Evolutionary conservation across 768 basidiomycete species (phyloP).

Genomic region (Aureoboletus auriporus): DNA sequence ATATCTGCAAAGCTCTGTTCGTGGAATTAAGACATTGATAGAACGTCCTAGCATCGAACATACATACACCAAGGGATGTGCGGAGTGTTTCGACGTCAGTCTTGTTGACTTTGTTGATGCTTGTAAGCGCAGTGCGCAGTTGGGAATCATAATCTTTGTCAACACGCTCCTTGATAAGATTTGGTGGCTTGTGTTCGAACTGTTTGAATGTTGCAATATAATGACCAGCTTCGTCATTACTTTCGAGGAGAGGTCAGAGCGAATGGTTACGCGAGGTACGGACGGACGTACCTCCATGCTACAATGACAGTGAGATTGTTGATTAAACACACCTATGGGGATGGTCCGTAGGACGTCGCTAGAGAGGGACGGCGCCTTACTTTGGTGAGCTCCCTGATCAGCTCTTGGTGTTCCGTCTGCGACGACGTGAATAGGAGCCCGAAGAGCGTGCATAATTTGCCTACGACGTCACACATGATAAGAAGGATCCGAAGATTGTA

Average conservation of each 20-base stretch:
- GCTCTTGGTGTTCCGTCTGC: constrained; percentile 86
- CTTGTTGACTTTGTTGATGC: constrained; percentile 92
- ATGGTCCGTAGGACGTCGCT: constrained; percentile 1
- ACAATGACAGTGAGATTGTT: constrained; percentile 92
- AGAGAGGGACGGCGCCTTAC: constrained; percentile 29
- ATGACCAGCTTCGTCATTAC: constrained; percentile 86
- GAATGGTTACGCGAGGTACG: not conserved
- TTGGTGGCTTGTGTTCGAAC: constrained; percentile 90
- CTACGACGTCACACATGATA: constrained; percentile 86
- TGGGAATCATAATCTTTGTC: constrained; percentile 86
- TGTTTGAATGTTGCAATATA: constrained; percentile 91
- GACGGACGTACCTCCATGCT: constrained; percentile 72
- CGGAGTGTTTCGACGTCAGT: constrained; percentile 93
- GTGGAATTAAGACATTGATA: constrained; percentile 2
- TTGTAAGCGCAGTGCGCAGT: constrained; percentile 78
- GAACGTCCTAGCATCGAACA: constrained; percentile 23
- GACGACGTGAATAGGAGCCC: not conserved
- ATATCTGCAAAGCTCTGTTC: constrained; percentile 83
- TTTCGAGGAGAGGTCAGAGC: constrained; percentile 27
- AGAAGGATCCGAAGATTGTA: constrained; percentile 86
- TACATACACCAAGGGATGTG: constrained; percentile 90
- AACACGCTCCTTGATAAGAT: constrained; percentile 90
- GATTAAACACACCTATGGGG: constrained; percentile 68
- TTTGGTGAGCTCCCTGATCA: constrained; percentile 92
- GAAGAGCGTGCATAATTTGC: constrained; percentile 25